Percentiles rank a stretch among this genome's conserved stretches.
These are phyloP conservation scores for Solanum paucissectum DNA, from an alignment of 257 asterid species.

Conservation along the genomic window DNA sequence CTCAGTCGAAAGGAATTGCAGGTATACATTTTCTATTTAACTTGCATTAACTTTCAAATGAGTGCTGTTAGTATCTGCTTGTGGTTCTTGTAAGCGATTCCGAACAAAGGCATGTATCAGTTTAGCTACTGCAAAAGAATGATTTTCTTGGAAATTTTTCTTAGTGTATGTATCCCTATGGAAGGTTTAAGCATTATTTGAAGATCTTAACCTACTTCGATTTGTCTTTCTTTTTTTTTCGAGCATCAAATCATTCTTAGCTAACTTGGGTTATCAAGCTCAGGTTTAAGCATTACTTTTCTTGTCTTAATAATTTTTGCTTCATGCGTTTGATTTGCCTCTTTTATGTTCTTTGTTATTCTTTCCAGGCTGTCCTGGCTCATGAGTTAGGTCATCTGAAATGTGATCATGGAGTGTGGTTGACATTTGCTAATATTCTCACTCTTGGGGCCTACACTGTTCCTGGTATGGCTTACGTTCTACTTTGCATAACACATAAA, in stretches of 20 bases:
- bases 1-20: constrained; percentile 77
- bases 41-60: not conserved
- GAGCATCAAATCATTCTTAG: not conserved
- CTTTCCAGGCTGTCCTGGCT: constrained; percentile 87
- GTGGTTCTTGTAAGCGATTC: not conserved
- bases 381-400: constrained; percentile 92
- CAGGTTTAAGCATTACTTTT: not conserved
- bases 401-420: constrained; percentile 97
- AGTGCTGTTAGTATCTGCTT: not conserved
- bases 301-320: not conserved
- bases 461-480: constrained; percentile 47
- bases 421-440: constrained; percentile 79
- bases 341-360: not conserved
- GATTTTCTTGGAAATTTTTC: not conserved
- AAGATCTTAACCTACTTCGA: not conserved
- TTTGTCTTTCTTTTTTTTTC: not conserved
- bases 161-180: not conserved
- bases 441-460: constrained; percentile 80
- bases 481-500: not conserved
- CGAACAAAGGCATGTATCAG: not conserved
- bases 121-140: not conserved
- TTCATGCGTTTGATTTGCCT: not conserved
- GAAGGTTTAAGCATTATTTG: not conserved
- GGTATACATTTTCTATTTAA: constrained; percentile 22
- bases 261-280: not conserved